A percentile compares a stretch with the other conserved stretches of the same genome.
Conservation (phyloP, 2,329 filamentous ascomycete species). For the Endocalyx cinctus region DNA sequence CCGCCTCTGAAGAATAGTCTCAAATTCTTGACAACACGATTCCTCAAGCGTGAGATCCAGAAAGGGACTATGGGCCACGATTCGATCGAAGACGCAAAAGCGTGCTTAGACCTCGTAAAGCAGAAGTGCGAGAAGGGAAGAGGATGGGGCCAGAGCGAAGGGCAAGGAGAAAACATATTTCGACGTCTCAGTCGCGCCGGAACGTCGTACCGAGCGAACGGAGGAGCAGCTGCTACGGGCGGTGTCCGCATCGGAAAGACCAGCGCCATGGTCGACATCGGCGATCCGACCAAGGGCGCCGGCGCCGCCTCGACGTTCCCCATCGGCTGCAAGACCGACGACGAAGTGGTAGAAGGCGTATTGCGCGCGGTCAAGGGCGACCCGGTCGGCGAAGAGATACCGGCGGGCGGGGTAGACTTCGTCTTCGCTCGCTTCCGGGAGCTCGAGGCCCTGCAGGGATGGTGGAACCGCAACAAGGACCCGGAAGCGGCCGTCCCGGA, state of each 20-base stretch:
- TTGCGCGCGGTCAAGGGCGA: slow-evolving; percentile 58
- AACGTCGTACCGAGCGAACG: slow-evolving; percentile 57
- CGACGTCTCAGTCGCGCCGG: slow-evolving; percentile 67
- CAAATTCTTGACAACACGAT: slow-evolving; percentile 85
- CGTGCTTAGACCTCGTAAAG: slow-evolving; percentile 88
- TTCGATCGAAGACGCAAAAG: slow-evolving; percentile 85
- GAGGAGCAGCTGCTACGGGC: slow-evolving; percentile 51
- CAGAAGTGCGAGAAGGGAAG: slow-evolving; percentile 94
- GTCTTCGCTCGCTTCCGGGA: slow-evolving; percentile 63
- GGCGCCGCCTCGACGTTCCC: slow-evolving; percentile 52
- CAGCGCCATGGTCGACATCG: slow-evolving; percentile 84
- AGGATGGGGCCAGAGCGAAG: slow-evolving; percentile 75
- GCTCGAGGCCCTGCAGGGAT: slow-evolving; percentile 60
- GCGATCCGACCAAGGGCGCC: slow-evolving; percentile 61
- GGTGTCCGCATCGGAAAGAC: slow-evolving; percentile 54
- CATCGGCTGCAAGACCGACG: slow-evolving; percentile 55
- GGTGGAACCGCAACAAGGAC: slow-evolving; percentile 59
- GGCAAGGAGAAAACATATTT: slow-evolving; percentile 83
- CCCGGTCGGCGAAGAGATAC: slow-evolving; percentile 51
- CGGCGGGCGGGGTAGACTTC: slow-evolving; percentile 60
- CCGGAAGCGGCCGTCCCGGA: slow-evolving; percentile 27
- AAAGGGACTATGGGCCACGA: slow-evolving; percentile 75
- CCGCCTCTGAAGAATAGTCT: slow-evolving; percentile 85
- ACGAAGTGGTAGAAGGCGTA: slow-evolving; percentile 51
- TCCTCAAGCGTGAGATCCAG: slow-evolving; percentile 82